phyloP scores from a whole-genome alignment of 2,329 filamentous ascomycete species.

The Thelonectria rubi region DNA sequence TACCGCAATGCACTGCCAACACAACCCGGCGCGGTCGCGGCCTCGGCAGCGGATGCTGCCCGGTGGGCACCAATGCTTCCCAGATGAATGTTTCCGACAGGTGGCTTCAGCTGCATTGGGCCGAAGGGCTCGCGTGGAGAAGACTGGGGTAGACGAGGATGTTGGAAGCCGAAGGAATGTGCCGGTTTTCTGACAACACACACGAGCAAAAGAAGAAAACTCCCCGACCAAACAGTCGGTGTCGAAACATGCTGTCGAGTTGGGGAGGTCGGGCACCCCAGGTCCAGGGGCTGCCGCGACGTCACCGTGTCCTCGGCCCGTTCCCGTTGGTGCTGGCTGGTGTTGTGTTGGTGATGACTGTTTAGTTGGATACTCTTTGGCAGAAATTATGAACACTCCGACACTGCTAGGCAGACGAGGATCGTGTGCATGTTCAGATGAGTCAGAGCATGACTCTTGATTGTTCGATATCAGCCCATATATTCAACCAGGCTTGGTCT shows the following conservation, averaged over 20 bases:
- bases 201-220: too few species aligned
- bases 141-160: not conserved
- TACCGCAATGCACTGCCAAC: constrained; percentile 21
- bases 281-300: not conserved
- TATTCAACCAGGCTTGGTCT: constrained; percentile 8
- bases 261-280: not conserved
- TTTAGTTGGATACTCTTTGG: not conserved
- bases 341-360: not conserved
- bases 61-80: constrained; percentile 27
- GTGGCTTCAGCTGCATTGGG: not conserved
- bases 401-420: too few species aligned
- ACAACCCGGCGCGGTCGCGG: constrained; percentile 26
- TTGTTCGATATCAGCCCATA: constrained; percentile 1
- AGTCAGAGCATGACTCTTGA: not conserved
- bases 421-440: not conserved
- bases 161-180: not conserved
- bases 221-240: too few species aligned
- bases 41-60: constrained; percentile 28
- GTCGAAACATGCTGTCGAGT: too few species aligned
- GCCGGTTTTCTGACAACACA: constrained; percentile 17
- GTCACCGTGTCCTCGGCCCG: not conserved
- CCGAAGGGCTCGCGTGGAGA: not conserved
- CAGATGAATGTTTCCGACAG: constrained; percentile 26
- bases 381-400: not conserved
- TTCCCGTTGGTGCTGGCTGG: too few species aligned